phyloP scores from a whole-genome alignment of 257 asterid species.

The Scutellaria minor region DNA sequence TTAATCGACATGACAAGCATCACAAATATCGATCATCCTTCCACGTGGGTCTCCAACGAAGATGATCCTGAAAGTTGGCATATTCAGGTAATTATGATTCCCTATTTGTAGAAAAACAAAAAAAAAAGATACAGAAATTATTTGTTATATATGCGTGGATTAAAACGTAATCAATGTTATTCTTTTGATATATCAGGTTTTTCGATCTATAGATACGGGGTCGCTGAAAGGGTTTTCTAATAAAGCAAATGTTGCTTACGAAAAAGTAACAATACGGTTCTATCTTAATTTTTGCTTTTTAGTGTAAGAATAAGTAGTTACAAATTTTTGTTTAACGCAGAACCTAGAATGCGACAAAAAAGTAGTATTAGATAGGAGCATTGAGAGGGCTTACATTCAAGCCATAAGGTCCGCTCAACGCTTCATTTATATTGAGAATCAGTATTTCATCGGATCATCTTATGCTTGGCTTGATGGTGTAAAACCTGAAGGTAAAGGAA shows the following conservation, averaged over 20 bases:
- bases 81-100: not conserved
- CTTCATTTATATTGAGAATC: slow-evolving; percentile 41
- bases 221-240: slow-evolving; percentile 22
- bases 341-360: slow-evolving; percentile 30
- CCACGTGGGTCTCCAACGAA: not conserved
- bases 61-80: slow-evolving; percentile 18
- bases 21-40: not conserved
- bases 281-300: not conserved
- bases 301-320: not conserved
- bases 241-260: not conserved
- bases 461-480: slow-evolving; percentile 30
- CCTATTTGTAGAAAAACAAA: no score
- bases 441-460: slow-evolving; percentile 42
- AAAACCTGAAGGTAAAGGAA: not conserved
- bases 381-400: slow-evolving; percentile 39
- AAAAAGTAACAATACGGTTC: not conserved
- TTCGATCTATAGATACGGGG: slow-evolving; percentile 26
- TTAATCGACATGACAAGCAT: not conserved
- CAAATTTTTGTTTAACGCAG: not conserved
- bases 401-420: slow-evolving; percentile 38
- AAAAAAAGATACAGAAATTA: no score
- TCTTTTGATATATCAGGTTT: not conserved
- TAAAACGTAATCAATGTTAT: no score
- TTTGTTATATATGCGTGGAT: no score
- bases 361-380: slow-evolving; percentile 34